These are phyloP conservation scores for Aspergillus bertholletiae DNA, from an alignment of 495 filamentous ascomycete species.

Conservation along the genomic window DNA sequence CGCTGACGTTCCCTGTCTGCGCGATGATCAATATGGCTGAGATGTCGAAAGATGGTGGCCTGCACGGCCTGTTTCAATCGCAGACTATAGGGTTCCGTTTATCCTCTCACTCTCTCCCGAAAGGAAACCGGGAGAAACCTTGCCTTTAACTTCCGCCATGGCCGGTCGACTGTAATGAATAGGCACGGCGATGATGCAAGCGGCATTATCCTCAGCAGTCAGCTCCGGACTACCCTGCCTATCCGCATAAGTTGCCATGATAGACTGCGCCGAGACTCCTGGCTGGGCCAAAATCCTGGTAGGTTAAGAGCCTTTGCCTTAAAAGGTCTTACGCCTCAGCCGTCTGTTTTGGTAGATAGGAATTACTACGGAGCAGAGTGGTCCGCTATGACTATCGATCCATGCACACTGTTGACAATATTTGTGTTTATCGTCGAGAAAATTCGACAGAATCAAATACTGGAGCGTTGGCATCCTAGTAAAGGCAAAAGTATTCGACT, in stretches of 20 bases:
- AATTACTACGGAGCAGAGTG: neutral
- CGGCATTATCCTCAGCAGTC: neutral
- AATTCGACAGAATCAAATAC: neutral
- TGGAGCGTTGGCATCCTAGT: too few species aligned
- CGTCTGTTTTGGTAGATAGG: neutral
- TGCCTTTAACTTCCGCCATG: neutral
- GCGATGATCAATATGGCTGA: slow-evolving; percentile 1
- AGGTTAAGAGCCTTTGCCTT: neutral
- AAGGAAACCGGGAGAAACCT: neutral
- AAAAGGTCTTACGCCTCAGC: neutral
- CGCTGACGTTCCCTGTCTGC: neutral
- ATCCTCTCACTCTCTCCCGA: neutral
- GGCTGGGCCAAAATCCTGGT: neutral
- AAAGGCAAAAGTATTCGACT: too few species aligned
- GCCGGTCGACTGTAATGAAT: neutral
- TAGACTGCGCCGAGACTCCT: neutral
- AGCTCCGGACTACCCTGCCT: neutral
- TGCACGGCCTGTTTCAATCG: neutral
- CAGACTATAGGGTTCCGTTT: neutral
- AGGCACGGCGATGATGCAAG: slow-evolving; percentile 4
- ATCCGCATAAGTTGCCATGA: neutral
- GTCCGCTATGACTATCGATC: too few species aligned
- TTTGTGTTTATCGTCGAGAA: neutral
- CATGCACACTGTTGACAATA: too few species aligned
- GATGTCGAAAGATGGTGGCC: neutral